Conservation (phyloP, 2,329 filamentous ascomycete species). For the Bipolaris cookei region DNA sequence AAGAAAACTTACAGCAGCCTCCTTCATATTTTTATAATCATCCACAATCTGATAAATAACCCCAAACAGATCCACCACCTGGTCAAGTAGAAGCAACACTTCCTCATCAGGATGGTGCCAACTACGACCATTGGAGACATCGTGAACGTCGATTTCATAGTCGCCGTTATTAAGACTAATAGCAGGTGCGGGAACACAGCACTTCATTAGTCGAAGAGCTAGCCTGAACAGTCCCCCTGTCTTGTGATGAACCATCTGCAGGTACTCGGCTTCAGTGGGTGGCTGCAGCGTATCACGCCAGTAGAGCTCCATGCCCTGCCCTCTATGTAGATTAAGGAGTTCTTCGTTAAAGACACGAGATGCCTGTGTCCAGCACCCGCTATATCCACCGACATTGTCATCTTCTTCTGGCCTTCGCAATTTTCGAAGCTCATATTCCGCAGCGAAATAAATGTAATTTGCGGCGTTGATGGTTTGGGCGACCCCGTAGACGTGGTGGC, state of each 20-base stretch:
- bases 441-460: background rate
- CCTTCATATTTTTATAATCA: conserved; percentile 13
- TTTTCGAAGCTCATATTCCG: too few relatives aligned
- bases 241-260: background rate
- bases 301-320: background rate
- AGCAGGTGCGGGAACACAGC: too few relatives aligned
- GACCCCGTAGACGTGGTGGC: background rate
- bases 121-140: background rate
- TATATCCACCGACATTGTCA: too few relatives aligned
- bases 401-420: too few relatives aligned
- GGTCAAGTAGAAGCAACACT: background rate
- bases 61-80: background rate
- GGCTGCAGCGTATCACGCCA: background rate
- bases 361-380: too few relatives aligned
- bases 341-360: background rate
- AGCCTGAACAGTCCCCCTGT: background rate
- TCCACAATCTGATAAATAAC: background rate
- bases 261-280: background rate
- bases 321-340: background rate
- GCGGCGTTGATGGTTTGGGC: background rate
- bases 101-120: too few relatives aligned
- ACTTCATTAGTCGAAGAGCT: background rate
- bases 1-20: background rate
- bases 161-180: too few relatives aligned
- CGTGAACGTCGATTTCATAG: background rate